Base-by-base conservation (phyloP, 345 rosid genomes). In the Ceriops decandra region DNA sequence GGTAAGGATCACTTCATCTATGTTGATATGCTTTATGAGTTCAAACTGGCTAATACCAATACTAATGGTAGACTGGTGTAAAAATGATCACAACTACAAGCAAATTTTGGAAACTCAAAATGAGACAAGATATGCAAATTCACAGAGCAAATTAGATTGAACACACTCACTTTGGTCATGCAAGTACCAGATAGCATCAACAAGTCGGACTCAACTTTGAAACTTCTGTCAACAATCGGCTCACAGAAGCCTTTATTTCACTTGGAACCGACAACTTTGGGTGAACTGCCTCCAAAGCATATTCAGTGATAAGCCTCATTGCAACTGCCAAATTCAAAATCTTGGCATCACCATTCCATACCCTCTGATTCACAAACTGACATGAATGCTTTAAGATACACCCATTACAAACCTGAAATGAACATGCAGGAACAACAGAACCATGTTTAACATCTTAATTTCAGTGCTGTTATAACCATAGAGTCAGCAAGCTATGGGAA, bases 321-420 rank as follows among this genome's bases (percentile, higher is more conserved):
- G 86, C 88, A 63, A 36, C 79, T 60, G 76, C 77, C 71, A 92
- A 74, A 64, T 75, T 78, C 69, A 92, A 71, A 74, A 35, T 75
- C 70, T 80, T 77, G 36, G 74, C 64, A 57, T 79, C 79, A 57
- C 70, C 73, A n/a, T 69, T 72, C 88, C 88, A 77, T 7, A 86
- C 80, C 51, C 71, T 73, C 70, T 86, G 83, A 74, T 88, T 87
- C 42, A 75, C 89, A 76, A 77, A 82, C 81, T 77, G 79, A 79
- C 97, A 92, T 4, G 85, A 85, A 24, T 77, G 80, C 76, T 79
- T 86, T 68, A 90, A 58, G 32, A 66, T 71, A 70, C 98, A 92
- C 71, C 66, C 82, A 58, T 72, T 36, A 30, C 98, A 92, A n/a
- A 92, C 93, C 98, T 92, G 79, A 62, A 62, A 68, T 35, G 52